Evolutionary conservation across 352 stramenopile genomes (phyloP), one percentile per base, ranked within the genome.

Genomic region (Globisporangium nunn): DNA sequence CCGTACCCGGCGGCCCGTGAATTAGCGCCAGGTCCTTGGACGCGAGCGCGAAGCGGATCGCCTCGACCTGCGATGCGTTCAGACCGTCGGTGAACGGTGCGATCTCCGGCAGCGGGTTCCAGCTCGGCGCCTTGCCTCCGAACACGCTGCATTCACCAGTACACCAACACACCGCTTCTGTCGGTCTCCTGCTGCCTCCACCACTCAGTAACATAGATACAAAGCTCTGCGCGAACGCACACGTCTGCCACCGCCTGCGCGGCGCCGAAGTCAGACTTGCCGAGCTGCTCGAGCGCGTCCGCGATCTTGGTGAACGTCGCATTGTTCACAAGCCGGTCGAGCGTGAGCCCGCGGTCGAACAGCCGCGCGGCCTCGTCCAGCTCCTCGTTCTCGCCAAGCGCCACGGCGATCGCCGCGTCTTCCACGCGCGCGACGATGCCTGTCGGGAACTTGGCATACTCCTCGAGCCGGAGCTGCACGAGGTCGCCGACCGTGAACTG

Each of bases 1-100:
- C 96, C 33, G 92, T 98, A 41, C 91, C 93, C 4, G 94, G 92
- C 15, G 91, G 92, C 0, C 93, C 95, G 60, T 98, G 91, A 59
- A 98, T 98, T 23, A 98, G 51, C 41, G 81, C 84, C 31, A 97
- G 56, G 66, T 97, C 88, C 23, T 90, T 85, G 2, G 89, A 93
- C 29, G 78, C 78, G 23, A 97, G 65, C 12, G 85, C 86, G 54
- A 95, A 88, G 3, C 64, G 62, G 29, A 96, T 88, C 2, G 87
- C 80, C 2, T 78, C 73, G 11, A 84, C 31, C 68, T 96, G 88
- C n/a, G 82, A 84, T 11, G 58, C 70, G 61, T 96, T 93, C 10
- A 96, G 59, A 7, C 67, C 66, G 0, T 47, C 18, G 51, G 80
- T 76, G 54, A 87, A 82, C 30, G 70, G 77, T 18, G 51, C 67